These are phyloP conservation scores for Rhodotorula toruloides DNA, from an alignment of 768 basidiomycete species.

Conservation along the genomic window DNA sequence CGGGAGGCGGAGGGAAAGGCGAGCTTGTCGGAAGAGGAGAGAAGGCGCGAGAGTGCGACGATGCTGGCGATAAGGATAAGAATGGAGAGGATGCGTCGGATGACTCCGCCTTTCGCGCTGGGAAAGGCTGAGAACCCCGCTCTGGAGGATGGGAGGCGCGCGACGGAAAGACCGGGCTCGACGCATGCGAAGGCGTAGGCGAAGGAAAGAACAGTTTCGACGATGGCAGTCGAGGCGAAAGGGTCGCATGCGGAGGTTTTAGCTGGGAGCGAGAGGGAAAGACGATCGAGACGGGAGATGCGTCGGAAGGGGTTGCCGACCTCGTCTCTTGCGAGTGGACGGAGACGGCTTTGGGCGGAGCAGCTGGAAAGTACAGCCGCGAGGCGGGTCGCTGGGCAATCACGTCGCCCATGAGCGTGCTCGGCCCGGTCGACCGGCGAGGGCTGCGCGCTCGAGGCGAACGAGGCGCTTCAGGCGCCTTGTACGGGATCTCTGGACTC, in stretches of 20 bases:
- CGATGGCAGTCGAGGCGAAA: neutral
- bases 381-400: neutral
- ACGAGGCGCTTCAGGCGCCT: neutral
- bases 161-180: neutral
- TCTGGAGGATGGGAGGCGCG: neutral
- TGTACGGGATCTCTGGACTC: neutral
- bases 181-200: neutral
- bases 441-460: constrained; percentile 1
- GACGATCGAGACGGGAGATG: neutral
- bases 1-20: constrained; percentile 10
- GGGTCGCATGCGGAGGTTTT: too few relatives aligned
- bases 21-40: neutral
- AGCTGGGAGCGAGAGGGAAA: neutral
- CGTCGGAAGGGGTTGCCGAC: neutral
- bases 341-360: neutral
- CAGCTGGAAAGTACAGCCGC: constrained; percentile 10
- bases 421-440: neutral
- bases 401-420: neutral
- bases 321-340: neutral
- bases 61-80: neutral
- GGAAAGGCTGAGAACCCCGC: neutral
- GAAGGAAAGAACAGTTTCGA: neutral
- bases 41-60: neutral
- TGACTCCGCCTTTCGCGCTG: neutral
- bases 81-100: neutral